Evolutionary conservation across 257 asterid species (phyloP).

Genomic region (Solanum paucissectum): DNA sequence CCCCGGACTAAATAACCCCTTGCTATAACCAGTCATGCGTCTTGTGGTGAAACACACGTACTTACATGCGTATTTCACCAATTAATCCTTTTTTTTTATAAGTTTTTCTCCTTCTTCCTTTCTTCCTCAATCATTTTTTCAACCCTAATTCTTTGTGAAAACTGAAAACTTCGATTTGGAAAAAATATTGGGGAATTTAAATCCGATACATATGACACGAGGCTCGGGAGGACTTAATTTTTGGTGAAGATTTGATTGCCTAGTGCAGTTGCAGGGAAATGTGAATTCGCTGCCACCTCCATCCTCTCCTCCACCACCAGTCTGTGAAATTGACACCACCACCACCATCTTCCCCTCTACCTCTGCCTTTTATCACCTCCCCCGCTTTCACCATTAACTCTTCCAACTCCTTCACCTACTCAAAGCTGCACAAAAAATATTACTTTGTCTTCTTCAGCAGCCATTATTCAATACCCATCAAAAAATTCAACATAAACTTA

Average conservation of each 20-base stretch:
- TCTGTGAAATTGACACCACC: neutral
- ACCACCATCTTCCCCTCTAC: neutral
- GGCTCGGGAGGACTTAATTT: conserved; percentile 6
- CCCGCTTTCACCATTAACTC: neutral
- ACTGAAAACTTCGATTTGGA: neutral
- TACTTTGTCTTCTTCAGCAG: neutral
- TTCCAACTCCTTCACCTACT: neutral
- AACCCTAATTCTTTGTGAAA: neutral
- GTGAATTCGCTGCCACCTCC: neutral
- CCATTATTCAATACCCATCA: neutral
- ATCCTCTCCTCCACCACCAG: neutral
- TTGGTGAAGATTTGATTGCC: conserved; percentile 3
- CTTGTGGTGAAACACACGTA: neutral
- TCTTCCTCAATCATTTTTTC: neutral
- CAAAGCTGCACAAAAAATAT: neutral
- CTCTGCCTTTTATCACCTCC: neutral
- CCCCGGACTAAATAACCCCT: neutral
- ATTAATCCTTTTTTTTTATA: neutral
- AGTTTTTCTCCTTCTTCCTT: neutral
- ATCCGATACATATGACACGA: conserved; percentile 38
- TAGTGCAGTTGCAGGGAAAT: neutral
- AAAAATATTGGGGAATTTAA: neutral
- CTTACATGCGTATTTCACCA: neutral
- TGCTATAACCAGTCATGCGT: neutral
- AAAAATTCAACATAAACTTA: neutral